phyloP scores from a whole-genome alignment of 768 basidiomycete genomes.

The Suillus bovinus region DNA sequence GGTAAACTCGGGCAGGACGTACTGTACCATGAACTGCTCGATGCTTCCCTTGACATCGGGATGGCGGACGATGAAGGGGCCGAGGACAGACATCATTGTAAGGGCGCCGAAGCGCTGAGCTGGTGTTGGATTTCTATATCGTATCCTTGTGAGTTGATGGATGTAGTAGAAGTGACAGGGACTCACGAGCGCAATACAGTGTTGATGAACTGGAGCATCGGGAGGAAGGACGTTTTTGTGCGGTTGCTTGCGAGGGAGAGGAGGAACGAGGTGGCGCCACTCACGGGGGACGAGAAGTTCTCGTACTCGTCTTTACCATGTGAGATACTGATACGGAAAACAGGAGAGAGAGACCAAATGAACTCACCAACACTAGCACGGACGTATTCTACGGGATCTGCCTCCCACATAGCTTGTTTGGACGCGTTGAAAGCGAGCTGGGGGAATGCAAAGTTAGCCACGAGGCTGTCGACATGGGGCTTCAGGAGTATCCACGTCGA shows the following conservation, averaged over 20 bases:
- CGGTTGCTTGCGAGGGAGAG: slow-evolving; percentile 76
- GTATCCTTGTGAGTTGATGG: neutral
- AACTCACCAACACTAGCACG: slow-evolving; percentile 69
- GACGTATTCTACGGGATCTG: slow-evolving; percentile 84
- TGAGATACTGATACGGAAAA: neutral
- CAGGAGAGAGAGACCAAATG: neutral
- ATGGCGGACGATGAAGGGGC: slow-evolving; percentile 80
- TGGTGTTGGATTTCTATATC: slow-evolving; percentile 47
- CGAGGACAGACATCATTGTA: slow-evolving; percentile 34
- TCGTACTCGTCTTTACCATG: slow-evolving; percentile 74
- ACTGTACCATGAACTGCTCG: slow-evolving; percentile 73
- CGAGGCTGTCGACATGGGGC: slow-evolving; percentile 76
- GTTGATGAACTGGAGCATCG: slow-evolving; percentile 79
- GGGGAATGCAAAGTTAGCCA: slow-evolving; percentile 85
- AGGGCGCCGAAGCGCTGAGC: slow-evolving; percentile 82
- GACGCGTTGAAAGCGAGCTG: slow-evolving; percentile 76
- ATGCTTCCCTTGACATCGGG: slow-evolving; percentile 76
- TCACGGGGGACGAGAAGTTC: slow-evolving; percentile 71
- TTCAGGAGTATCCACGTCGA: slow-evolving; percentile 89
- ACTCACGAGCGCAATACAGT: slow-evolving; percentile 66
- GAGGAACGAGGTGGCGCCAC: slow-evolving; percentile 80
- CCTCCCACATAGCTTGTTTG: slow-evolving; percentile 70
- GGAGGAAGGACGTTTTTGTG: slow-evolving; percentile 80
- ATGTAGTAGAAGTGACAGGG: neutral
- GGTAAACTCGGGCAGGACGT: slow-evolving; percentile 73